Conservation (phyloP, 108 stramenopile genomes). For the Nitzschia sp. region DNA sequence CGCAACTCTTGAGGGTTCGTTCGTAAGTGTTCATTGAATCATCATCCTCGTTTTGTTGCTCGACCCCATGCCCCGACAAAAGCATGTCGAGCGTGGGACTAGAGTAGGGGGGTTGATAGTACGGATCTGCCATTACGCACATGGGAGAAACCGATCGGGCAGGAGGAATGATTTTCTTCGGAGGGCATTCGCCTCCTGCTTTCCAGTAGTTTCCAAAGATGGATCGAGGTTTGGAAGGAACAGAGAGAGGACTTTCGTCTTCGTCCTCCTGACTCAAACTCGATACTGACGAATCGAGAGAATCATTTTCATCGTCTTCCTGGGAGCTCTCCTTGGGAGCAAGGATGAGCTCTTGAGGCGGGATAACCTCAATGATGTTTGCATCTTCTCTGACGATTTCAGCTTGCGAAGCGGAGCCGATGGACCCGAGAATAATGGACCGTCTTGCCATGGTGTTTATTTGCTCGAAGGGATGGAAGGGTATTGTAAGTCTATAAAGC, state of each 20-base stretch:
- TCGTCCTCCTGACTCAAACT: slow-evolving; percentile 7
- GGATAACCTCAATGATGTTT: too few species aligned
- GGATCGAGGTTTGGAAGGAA: slow-evolving; percentile 10
- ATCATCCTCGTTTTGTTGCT: background rate
- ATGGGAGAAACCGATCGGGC: slow-evolving; percentile 16
- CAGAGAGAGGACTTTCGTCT: background rate
- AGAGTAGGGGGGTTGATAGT: background rate
- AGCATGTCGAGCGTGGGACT: background rate
- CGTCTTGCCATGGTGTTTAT: slow-evolving; percentile 6
- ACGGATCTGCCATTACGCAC: slow-evolving; percentile 14
- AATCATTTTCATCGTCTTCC: background rate
- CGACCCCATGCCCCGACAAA: background rate
- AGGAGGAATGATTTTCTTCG: background rate
- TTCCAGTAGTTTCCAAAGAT: slow-evolving; percentile 13
- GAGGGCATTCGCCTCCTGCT: background rate
- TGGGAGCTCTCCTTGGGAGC: background rate
- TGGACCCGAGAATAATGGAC: background rate
- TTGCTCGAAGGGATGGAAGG: too few species aligned
- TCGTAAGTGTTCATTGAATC: slow-evolving; percentile 4
- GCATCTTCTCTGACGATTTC: too few species aligned
- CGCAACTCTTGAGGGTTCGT: slow-evolving; percentile 5
- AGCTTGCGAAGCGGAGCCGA: too few species aligned
- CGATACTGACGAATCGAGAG: background rate
- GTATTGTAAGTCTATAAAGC: too few species aligned
- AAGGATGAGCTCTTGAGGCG: background rate